phyloP scores from a whole-genome alignment of 768 basidiomycete species.

The Sporobolomyces phaffii region DNA sequence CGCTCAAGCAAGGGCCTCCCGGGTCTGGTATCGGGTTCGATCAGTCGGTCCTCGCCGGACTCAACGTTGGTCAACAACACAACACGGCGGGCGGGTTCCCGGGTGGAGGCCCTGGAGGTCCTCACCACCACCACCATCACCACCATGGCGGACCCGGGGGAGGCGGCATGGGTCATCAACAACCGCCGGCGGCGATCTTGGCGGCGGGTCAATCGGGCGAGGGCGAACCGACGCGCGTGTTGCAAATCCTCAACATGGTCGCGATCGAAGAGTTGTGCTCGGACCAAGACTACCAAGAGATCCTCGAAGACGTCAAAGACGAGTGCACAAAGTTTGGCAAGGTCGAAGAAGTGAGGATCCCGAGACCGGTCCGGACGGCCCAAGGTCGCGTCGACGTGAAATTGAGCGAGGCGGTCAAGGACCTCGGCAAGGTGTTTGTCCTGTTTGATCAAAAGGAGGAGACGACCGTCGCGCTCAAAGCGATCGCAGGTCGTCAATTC shows the following conservation, averaged over 20 bases:
- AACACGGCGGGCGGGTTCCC: not conserved
- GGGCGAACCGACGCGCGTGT: constrained; percentile 57
- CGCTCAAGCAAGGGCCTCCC: constrained; percentile 43
- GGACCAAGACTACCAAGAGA: constrained; percentile 87
- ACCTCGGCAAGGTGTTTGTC: constrained; percentile 93
- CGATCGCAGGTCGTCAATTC: constrained; percentile 62
- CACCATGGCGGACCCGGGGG: not conserved
- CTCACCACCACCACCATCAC: not conserved
- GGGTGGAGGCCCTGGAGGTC: not conserved
- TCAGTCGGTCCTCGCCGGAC: not conserved
- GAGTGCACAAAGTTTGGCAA: constrained; percentile 71
- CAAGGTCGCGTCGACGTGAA: constrained; percentile 62
- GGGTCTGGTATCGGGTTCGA: constrained; percentile 54
- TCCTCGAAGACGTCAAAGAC: constrained; percentile 88
- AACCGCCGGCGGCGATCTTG: constrained; percentile 39
- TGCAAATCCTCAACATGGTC: constrained; percentile 99
- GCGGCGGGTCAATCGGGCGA: constrained; percentile 38
- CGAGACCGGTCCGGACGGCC: constrained; percentile 78
- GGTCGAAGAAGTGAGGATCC: constrained; percentile 80
- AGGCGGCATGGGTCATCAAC: not conserved
- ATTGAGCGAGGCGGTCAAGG: constrained; percentile 61
- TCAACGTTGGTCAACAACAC: not conserved
- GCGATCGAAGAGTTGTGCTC: constrained; percentile 81
- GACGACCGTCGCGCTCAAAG: constrained; percentile 68
- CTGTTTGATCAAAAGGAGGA: constrained; percentile 63